Evolutionary conservation across 2,329 filamentous ascomycete genomes (phyloP), one percentile per base, ranked within the genome.

Genomic region (Calycina marina): DNA sequence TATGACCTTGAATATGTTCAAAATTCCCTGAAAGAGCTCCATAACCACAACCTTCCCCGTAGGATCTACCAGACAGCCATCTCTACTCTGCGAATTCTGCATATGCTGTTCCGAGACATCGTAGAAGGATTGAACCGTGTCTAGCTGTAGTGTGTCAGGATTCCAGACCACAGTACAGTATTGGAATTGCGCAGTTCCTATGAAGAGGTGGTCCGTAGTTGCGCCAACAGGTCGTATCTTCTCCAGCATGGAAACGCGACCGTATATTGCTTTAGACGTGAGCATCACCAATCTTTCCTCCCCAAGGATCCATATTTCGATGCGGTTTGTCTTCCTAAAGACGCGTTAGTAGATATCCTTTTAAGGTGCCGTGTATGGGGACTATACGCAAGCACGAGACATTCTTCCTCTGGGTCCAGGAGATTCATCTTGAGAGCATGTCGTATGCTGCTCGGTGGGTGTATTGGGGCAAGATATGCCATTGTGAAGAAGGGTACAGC

Each of bases 111-210:
- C 70, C 18, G 66, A 59, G 2, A 57, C 48, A 40, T 77, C 71
- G 25, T 62, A 56, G 25, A 70, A 66, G 1, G 57, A 47, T 44
- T 44, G 60, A 14, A 67, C 51, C 0, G 65, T 69, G 6, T 68
- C 61, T 2, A 77, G 54, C 36, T 60, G 53, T 13, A 56, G 56
- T 4, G 50, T 61, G 51, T 67, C 56, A 0, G 65, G 49, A 46
- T 94, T 75, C 86, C 90, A 98, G 11, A 68, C 74, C 13, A 93
- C 56, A 2, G 84, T 93, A 55, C 96, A 93, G 59, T 93, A 96
- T 48, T 85, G 77, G 45, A 82, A 80, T 34, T 80, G 74, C 51
- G 93, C 80, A 28, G 90, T 98, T 30, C 85, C 88, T 36, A 98
- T 69, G 52, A 98, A 93, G 39, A 98, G 70, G 40, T 94, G 72